These are phyloP conservation scores for Eimeria praecox DNA, from an alignment of 169 alveolate genomes.

Conservation along the genomic window DNA sequence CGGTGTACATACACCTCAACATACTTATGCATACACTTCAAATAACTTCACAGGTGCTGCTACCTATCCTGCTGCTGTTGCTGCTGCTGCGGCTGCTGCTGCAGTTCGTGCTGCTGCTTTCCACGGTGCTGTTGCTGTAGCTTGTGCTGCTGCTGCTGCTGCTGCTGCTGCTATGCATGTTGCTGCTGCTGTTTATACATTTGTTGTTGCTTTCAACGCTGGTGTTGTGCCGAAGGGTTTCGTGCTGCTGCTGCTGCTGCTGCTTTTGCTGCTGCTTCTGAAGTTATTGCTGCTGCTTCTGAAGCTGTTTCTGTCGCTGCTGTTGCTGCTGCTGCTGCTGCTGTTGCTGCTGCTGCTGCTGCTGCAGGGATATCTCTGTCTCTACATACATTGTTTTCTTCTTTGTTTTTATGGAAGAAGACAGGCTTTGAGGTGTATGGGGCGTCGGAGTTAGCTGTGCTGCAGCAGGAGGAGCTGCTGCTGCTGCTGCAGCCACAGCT, in stretches of 20 bases:
- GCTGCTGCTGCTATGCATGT: neutral
- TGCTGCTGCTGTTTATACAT: neutral
- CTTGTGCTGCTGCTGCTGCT: neutral
- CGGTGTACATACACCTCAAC: neutral
- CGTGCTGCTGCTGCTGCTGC: neutral
- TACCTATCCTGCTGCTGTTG: neutral
- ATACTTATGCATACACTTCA: neutral
- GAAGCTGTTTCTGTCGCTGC: neutral
- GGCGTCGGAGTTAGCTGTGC: constrained; percentile 20
- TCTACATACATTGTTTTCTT: constrained; percentile 22
- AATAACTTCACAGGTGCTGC: constrained; percentile 37
- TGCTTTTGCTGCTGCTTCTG: neutral
- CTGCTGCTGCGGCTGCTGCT: constrained; percentile 20
- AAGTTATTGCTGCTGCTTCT: neutral
- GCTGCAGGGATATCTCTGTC: constrained; percentile 48
- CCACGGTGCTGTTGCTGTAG: constrained; percentile 15
- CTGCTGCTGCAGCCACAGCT: constrained; percentile 52
- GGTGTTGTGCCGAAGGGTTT: neutral
- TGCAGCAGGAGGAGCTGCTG: constrained; percentile 50
- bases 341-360: constrained; percentile 20
- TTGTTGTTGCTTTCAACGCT: neutral
- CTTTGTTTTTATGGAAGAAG: constrained; percentile 12
- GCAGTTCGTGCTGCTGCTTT: neutral
- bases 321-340: constrained; percentile 3
- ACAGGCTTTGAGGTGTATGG: constrained; percentile 17